These are phyloP conservation scores for Fusarium burgessii DNA, from an alignment of 2,329 filamentous ascomycete genomes.

Conservation along the genomic window DNA sequence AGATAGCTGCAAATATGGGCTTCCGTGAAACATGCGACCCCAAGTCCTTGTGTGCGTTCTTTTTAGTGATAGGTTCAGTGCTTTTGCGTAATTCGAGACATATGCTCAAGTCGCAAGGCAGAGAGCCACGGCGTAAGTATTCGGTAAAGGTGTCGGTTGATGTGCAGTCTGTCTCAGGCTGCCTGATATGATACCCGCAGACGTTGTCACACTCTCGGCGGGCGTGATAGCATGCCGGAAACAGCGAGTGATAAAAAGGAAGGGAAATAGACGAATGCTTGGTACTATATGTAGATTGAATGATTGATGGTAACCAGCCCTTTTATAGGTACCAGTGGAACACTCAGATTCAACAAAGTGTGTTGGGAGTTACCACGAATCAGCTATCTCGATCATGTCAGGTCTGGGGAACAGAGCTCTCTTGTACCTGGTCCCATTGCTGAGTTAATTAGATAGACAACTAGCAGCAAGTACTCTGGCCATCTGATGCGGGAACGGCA, in stretches of 20 bases:
- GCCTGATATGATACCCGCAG: slow-evolving; percentile 39
- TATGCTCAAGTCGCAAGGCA: slow-evolving; percentile 35
- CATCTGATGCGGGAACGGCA: slow-evolving; percentile 35
- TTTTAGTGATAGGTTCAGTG: slow-evolving; percentile 21
- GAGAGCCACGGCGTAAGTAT: slow-evolving; percentile 32
- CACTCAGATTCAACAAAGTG: slow-evolving; percentile 15
- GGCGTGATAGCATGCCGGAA: slow-evolving; percentile 18
- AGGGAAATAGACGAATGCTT: not conserved
- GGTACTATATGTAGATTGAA: slow-evolving; percentile 13
- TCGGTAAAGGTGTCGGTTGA: slow-evolving; percentile 21
- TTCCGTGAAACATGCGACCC: slow-evolving; percentile 32
- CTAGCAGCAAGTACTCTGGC: slow-evolving; percentile 7
- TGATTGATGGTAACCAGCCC: slow-evolving; percentile 11
- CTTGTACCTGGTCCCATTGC: slow-evolving; percentile 32
- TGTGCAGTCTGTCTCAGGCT: slow-evolving; percentile 35
- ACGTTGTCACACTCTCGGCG: slow-evolving; percentile 38
- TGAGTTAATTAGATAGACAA: slow-evolving; percentile 16
- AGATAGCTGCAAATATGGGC: slow-evolving; percentile 30
- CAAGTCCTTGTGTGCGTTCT: slow-evolving; percentile 30
- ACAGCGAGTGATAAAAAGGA: slow-evolving; percentile 11
- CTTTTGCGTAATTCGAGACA: slow-evolving; percentile 29
- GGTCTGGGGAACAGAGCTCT: slow-evolving; percentile 31
- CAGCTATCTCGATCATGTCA: slow-evolving; percentile 19
- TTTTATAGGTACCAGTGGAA: slow-evolving; percentile 6
- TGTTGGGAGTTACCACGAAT: slow-evolving; percentile 20